Conservation (phyloP, 768 basidiomycete species). For the Tubosaeta sp. region DNA sequence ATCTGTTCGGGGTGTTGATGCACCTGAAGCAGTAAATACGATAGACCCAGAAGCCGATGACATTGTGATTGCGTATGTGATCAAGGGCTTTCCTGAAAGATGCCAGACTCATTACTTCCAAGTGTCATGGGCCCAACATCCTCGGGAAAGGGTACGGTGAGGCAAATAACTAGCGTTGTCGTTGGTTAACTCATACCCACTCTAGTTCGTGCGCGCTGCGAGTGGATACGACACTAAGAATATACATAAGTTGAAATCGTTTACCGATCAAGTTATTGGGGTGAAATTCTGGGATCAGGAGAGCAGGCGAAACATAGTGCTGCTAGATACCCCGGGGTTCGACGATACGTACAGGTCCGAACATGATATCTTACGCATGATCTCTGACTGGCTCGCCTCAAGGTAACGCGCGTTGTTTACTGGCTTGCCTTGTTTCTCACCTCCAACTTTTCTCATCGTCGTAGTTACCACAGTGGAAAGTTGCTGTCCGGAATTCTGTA, state of each 20-base stretch:
- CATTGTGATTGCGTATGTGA: background rate
- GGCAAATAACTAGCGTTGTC: background rate
- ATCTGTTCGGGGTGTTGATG: background rate
- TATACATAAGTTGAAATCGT: constrained; percentile 9
- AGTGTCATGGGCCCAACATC: constrained; percentile 21
- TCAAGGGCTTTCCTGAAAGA: background rate
- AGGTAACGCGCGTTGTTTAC: background rate
- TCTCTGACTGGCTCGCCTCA: background rate
- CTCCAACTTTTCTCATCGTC: background rate
- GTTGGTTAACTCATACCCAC: background rate
- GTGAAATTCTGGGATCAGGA: constrained; percentile 4
- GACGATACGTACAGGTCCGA: constrained; percentile 18
- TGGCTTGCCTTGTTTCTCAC: background rate
- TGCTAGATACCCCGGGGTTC: constrained; percentile 26
- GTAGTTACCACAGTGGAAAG: constrained; percentile 8
- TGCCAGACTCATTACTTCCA: background rate
- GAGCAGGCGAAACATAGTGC: constrained; percentile 5
- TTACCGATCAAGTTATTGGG: constrained; percentile 1
- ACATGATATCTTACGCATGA: constrained; percentile 6
- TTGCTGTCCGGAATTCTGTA: constrained; percentile 35
- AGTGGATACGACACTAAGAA: background rate
- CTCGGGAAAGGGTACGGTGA: constrained; percentile 11
- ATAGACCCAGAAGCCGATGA: background rate
- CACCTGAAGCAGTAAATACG: background rate
- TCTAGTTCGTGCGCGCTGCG: constrained; percentile 11